Conservation (phyloP, 2,329 filamentous ascomycete species). For the Aspergillus fructus region DNA sequence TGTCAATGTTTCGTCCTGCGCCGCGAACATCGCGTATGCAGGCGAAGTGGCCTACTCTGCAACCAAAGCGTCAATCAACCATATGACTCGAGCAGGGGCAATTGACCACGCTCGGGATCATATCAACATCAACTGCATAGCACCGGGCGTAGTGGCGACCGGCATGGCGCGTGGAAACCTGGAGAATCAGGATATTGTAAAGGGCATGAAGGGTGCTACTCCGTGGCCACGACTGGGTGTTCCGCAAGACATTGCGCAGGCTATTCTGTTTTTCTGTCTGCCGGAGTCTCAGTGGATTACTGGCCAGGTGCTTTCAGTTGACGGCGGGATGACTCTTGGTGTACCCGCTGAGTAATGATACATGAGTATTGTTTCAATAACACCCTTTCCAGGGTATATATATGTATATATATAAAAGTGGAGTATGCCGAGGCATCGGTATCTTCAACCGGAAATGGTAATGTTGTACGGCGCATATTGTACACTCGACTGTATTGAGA, state of each 20-base stretch:
- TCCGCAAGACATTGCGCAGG: neutral
- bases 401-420: too few species aligned
- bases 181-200: neutral
- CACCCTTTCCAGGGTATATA: too few species aligned
- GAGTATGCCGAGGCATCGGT: too few species aligned
- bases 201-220: neutral
- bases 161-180: neutral
- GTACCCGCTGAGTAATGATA: slow-evolving; percentile 5
- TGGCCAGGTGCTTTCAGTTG: neutral
- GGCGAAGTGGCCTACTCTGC: neutral
- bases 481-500: too few species aligned
- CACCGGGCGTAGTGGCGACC: neutral
- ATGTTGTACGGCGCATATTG: too few species aligned
- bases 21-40: neutral
- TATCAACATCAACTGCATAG: neutral
- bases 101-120: neutral
- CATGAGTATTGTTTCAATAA: too few species aligned
- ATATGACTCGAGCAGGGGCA: neutral
- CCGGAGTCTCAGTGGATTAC: neutral
- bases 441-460: too few species aligned
- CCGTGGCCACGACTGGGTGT: neutral
- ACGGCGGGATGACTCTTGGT: neutral
- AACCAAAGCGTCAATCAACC: neutral
- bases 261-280: neutral
- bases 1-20: neutral